Percentiles rank a stretch among this genome's conserved stretches.
phyloP scores from a whole-genome alignment of 306 rosid species.

The Amphicarpaea edgeworthii region DNA sequence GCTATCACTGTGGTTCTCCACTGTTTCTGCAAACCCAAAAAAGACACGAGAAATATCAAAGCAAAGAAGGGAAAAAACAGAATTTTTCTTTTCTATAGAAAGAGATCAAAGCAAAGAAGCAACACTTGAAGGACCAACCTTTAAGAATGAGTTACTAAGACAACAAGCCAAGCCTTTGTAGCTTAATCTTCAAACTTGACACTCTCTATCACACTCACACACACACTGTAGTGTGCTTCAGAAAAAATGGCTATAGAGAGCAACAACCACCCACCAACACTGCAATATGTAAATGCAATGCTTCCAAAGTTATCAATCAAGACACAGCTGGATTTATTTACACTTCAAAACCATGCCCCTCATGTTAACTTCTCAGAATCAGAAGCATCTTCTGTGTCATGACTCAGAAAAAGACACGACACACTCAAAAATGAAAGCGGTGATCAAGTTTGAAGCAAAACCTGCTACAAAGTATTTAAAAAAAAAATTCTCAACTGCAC shows the following conservation, averaged over 20 bases:
- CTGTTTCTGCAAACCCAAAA: conserved; percentile 38
- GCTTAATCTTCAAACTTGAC: conserved; percentile 67
- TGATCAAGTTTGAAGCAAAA: conserved; percentile 48
- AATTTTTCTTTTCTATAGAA: conserved; percentile 37
- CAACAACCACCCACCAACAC: conserved; percentile 41
- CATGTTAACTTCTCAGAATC: conserved; percentile 44
- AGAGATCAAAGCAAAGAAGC: conserved; percentile 57
- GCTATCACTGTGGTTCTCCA: conserved; percentile 23
- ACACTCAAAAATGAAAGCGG: conserved; percentile 40
- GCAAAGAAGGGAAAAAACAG: conserved; percentile 28
- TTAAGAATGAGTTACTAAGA: conserved; percentile 65
- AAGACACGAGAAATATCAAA: conserved; percentile 7
- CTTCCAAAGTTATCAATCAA: conserved; percentile 60
- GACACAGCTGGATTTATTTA: conserved; percentile 39
- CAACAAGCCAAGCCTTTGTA: conserved; percentile 49
- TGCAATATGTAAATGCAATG: conserved; percentile 47
- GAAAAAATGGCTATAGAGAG: conserved; percentile 40
- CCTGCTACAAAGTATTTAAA: conserved; percentile 5
- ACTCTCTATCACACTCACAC: conserved; percentile 20
- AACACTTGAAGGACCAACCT: conserved; percentile 70
- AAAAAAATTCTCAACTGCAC: conserved; percentile 42
- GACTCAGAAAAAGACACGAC: conserved; percentile 46
- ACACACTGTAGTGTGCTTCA: not conserved
- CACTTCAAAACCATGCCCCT: conserved; percentile 39
- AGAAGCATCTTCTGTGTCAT: conserved; percentile 46